Evolutionary conservation across 208 protist genomes (phyloP), one percentile per base, ranked within the genome.

Genomic region (Giardia muris): DNA sequence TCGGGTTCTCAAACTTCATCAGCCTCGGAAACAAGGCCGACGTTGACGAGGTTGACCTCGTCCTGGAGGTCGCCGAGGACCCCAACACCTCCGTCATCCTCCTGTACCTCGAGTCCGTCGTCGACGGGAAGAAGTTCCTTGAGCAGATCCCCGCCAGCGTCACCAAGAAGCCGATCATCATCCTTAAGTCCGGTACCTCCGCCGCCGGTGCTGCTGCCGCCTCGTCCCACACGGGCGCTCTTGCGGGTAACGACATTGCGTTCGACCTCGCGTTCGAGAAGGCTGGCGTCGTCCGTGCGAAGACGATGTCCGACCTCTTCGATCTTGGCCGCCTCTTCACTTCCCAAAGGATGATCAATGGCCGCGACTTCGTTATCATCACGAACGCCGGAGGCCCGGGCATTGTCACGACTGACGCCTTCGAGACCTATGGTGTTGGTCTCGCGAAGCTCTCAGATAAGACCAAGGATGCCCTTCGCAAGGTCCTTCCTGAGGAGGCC

Each of bases 351-450:
- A 4, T 47, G n/a, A 43, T 45, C 4, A 46, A 3, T 44, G 92
- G 67, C 22, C 48, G 46, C 42, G 89, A 46, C 42, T 67, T 94
- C 43, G 67, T 92, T 43, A 94, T 94, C 67, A 76, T 94, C 57
- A 94, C 93, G 0, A 94, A 94, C 46, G 93, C 93, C 76, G 93
- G 93, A 91, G 93, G 93, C n/a, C 93, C 93, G n/a, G 93, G 93
- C 90, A 92, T 94, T 2, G n/a, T 94, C 42, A 46, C 93, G 67
- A 94, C 93, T 92, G 93, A 94, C 48, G 91, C 88, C 89, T 67
- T 94, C 46, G 46, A 92, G 10, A 87, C 2, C 0, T 39, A 47
- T 43, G 46, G 88, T 43, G 93, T 92, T 89, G 0, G 46, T 10
- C 46, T 94, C 0, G 43, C 93, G 22, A 10, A 87, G 2, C 2